Conservation (phyloP, 768 basidiomycete species). For the Lactifluus echinatus region DNA sequence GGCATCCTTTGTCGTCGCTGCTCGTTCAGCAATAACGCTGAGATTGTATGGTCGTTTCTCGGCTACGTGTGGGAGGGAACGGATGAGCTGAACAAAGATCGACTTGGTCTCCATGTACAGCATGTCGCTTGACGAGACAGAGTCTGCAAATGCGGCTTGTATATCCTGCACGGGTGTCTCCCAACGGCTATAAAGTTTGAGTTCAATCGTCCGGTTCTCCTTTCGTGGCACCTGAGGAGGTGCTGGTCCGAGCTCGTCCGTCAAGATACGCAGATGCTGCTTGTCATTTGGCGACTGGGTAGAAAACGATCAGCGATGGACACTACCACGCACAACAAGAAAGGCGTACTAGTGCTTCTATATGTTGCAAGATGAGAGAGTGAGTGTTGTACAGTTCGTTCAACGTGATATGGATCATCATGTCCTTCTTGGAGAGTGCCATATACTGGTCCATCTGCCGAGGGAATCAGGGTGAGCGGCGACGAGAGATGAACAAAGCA, state of each 20-base stretch:
- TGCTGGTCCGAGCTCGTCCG: constrained; percentile 91
- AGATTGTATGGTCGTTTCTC: constrained; percentile 89
- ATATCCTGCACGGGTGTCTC: constrained; percentile 98
- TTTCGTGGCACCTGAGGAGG: constrained; percentile 95
- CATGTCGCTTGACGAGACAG: constrained; percentile 96
- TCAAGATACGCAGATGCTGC: constrained; percentile 91
- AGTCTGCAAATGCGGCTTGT: constrained; percentile 93
- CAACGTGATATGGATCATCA: constrained; percentile 95
- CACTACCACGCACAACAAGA: not conserved
- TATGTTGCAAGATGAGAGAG: constrained; percentile 87
- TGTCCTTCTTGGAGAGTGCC: constrained; percentile 98
- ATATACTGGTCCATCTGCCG: constrained; percentile 99
- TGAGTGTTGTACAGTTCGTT: constrained; percentile 99
- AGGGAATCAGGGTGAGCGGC: not conserved
- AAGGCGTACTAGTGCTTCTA: constrained; percentile 77
- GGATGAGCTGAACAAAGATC: constrained; percentile 95
- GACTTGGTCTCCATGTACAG: constrained; percentile 99
- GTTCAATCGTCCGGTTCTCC: constrained; percentile 90
- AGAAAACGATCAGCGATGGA: constrained; percentile 4
- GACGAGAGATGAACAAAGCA: not conserved
- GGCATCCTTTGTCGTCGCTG: constrained; percentile 96
- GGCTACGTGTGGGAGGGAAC: constrained; percentile 78
- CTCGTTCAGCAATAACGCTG: constrained; percentile 80
- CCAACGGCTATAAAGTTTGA: constrained; percentile 94
- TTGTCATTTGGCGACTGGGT: constrained; percentile 95